phyloP scores from a whole-genome alignment of 2,329 filamentous ascomycete genomes.

The Xylaria sp. region DNA sequence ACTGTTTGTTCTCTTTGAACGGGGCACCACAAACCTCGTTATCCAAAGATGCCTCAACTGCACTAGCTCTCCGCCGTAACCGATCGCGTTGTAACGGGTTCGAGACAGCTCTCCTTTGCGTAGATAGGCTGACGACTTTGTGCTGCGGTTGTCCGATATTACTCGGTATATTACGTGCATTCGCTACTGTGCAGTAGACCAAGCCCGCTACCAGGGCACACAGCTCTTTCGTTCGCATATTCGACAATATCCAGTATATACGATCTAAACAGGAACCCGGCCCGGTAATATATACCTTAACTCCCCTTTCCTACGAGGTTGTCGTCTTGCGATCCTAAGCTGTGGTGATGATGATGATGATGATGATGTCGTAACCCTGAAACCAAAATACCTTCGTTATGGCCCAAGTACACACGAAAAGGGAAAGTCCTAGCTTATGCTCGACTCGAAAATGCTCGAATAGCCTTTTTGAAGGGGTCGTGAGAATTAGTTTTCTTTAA shows the following conservation, averaged over 20 bases:
- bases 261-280: neutral
- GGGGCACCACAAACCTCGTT: constrained; percentile 62
- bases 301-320: neutral
- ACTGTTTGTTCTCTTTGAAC: neutral
- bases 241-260: constrained; percentile 11
- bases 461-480: constrained; percentile 7
- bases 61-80: constrained; percentile 57
- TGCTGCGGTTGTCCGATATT: constrained; percentile 43
- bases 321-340: constrained; percentile 7
- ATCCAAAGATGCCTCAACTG: constrained; percentile 60
- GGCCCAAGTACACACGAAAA: constrained; percentile 5
- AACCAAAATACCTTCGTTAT: constrained; percentile 8
- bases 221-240: constrained; percentile 45
- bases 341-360: neutral
- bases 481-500: constrained; percentile 35
- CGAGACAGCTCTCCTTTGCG: constrained; percentile 54
- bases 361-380: neutral
- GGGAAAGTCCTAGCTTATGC: neutral
- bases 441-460: constrained; percentile 2
- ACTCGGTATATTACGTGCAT: constrained; percentile 46
- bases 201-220: constrained; percentile 46
- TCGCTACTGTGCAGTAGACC: constrained; percentile 41
- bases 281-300: neutral
- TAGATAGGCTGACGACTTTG: constrained; percentile 60
- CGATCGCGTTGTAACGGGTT: constrained; percentile 59